Base-by-base conservation (phyloP, 306 rosid genomes). In the Boehmeria nivea region DNA sequence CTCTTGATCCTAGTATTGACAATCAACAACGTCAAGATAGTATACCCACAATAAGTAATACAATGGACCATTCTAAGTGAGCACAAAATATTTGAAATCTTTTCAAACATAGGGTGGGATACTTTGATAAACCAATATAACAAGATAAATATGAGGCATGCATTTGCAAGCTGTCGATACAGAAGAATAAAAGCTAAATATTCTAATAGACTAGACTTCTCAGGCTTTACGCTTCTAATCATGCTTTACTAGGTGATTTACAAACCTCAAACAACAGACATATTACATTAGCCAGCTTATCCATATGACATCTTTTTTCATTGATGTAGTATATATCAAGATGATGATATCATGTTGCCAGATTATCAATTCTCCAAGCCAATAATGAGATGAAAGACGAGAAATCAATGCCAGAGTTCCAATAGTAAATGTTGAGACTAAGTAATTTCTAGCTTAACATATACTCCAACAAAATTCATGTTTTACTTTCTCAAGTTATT, bases 191-290 rank as follows among this genome's bases (percentile, higher is more conserved):
- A 26, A 48, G 36, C 60, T 38, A 43, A 5, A 2, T 46, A 37
- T 21, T 34, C 57, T 25, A 60, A 49, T 24, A 13, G 45, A 37
- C 61, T 24, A 31, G 44, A 28, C 47, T 47, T 59, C 63, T 31
- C 36, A 31, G 9, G 36, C 8, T 31, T 31, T 6, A 53, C 57
- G 2, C 22, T 17, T n/a, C n/a, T 9, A 28, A 53, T 53, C 14
- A 53, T 31, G 36, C 36, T 31, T 0, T 10, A 31, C 36, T 31
- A 31, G 36, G 36, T n/a, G n/a, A n/a, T n/a, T n/a, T n/a, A n/a
- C n/a, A n/a, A 31, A 10, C 36, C 36, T 31, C 36, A 1, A 10
- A 31, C 34, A 28, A 6, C 9, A 31, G 5, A 3, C 34, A 31
- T 31, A 2, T 10, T 6, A 10, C 36, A 4, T 31, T 31, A 31